Evolutionary conservation across 108 stramenopile species (phyloP), one percentile per base, ranked within the genome.

Genomic region (Nannochloropsis oceanica): DNA sequence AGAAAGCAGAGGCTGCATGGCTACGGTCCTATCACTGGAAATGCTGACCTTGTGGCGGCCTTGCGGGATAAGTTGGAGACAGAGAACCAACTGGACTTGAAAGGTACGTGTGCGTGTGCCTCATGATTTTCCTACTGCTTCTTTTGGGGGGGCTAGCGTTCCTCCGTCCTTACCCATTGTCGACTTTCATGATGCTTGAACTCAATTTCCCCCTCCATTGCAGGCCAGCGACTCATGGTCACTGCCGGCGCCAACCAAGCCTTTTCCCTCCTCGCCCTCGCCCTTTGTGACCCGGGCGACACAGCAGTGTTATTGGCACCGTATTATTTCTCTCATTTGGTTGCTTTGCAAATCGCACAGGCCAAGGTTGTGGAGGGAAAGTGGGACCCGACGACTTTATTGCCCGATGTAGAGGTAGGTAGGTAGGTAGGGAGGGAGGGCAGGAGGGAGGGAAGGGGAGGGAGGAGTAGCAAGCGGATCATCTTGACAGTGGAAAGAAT

Each of bases 171-270:
- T 79, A n/a, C 25, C 25, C 79, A 79, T 24, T 79, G 1, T 34
- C 5, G 5, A 34, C 5, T 34, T 34, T 34, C 34, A 1, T 34
- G 5, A 79, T n/a, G n/a, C 79, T 3, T 24, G 79, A 79, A 24
- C 24, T 27, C 34, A 42, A 14, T 9, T 10, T 42, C 12, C 34
- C 20, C 34, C 81, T 81, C 42, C 12, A 81, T 79, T 87, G 7
- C 85, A 95, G 85, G 92, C 22, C 59, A 73, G 59, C 22, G 10
- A 18, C 7, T 96, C n/a, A 94, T 95, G 91, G 93, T 98, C 2
- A 96, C 96, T 2, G 92, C 93, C 8, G 97, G 97, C 12, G 96
- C 95, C 73, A 98, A 98, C 87, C 96, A 96, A 89, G 97, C 96
- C 50, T 96, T 94, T 80, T 88, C 93, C 44, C 96, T 95, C 86